Conservation (phyloP, 768 basidiomycete species). For the Tylopilus felleus region DNA sequence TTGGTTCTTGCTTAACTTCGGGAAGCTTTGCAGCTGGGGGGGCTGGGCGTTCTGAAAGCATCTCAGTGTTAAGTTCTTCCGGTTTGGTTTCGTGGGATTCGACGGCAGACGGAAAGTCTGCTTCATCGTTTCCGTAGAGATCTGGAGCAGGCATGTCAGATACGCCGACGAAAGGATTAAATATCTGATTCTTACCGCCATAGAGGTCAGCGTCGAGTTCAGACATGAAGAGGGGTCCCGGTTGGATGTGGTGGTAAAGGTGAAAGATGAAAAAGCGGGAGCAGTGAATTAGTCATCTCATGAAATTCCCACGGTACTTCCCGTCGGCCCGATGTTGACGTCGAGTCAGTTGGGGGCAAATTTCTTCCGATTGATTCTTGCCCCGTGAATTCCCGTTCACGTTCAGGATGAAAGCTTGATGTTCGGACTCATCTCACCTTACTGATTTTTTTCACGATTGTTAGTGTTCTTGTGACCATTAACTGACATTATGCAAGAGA, state of each 20-base stretch:
- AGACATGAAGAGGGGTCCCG: slow-evolving; percentile 45
- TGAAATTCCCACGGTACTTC: slow-evolving; percentile 22
- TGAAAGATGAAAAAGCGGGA: slow-evolving; percentile 29
- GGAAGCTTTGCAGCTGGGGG: slow-evolving; percentile 17
- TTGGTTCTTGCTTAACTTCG: slow-evolving; percentile 20
- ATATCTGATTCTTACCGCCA: slow-evolving; percentile 53
- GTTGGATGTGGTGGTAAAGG: slow-evolving; percentile 34
- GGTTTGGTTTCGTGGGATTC: slow-evolving; percentile 34
- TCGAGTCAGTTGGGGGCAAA: no score
- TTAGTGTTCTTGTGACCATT: not conserved
- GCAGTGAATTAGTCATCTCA: slow-evolving; percentile 27
- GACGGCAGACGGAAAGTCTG: slow-evolving; percentile 53
- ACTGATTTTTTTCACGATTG: not conserved
- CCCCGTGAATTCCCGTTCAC: not conserved
- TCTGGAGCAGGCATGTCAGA: slow-evolving; percentile 38
- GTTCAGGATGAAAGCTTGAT: not conserved
- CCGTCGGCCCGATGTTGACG: slow-evolving; percentile 16
- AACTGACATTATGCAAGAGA: slow-evolving; percentile 9
- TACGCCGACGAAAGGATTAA: accelerated
- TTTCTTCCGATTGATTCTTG: not conserved
- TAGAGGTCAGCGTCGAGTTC: slow-evolving; percentile 90
- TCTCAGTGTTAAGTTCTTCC: slow-evolving; percentile 28
- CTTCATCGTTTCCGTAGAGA: slow-evolving; percentile 63
- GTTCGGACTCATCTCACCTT: not conserved
- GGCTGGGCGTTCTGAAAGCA: slow-evolving; percentile 20